Percentiles rank a stretch among this genome's conserved stretches.
Evolutionary conservation across 2,329 filamentous ascomycete species (phyloP).

Genomic region (Pseudogymnoascus sp.): DNA sequence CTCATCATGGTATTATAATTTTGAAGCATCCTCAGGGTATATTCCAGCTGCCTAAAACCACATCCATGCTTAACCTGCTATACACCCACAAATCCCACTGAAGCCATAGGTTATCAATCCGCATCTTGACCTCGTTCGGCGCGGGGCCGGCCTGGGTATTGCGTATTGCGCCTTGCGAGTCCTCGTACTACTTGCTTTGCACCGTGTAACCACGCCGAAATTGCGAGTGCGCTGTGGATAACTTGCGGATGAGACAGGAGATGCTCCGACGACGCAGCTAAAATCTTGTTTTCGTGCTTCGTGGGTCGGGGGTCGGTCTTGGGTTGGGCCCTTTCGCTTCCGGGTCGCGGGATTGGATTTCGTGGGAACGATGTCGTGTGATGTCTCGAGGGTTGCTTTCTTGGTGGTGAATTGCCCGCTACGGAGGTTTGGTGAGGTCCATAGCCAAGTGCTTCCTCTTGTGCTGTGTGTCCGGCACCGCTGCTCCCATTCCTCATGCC

Average conservation of each 20-base stretch:
- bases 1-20: neutral
- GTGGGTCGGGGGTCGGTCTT: neutral
- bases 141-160: neutral
- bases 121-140: neutral
- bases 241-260: neutral
- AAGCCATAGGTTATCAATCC: neutral
- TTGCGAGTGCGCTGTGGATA: neutral
- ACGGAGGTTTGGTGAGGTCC: neutral
- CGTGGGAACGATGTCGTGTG: neutral
- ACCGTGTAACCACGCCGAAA: neutral
- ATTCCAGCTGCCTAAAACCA: neutral
- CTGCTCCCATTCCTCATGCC: neutral
- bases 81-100: neutral
- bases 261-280: neutral
- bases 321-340: neutral
- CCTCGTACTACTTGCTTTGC: neutral
- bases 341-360: neutral
- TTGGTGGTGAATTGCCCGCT: neutral
- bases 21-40: neutral
- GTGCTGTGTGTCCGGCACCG: too few relatives aligned
- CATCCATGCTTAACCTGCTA: neutral
- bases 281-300: neutral
- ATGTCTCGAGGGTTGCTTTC: neutral
- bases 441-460: neutral
- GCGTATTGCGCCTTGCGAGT: neutral